Base-by-base conservation (phyloP, 2,329 filamentous ascomycete genomes). In the Blumeria hordei region DNA sequence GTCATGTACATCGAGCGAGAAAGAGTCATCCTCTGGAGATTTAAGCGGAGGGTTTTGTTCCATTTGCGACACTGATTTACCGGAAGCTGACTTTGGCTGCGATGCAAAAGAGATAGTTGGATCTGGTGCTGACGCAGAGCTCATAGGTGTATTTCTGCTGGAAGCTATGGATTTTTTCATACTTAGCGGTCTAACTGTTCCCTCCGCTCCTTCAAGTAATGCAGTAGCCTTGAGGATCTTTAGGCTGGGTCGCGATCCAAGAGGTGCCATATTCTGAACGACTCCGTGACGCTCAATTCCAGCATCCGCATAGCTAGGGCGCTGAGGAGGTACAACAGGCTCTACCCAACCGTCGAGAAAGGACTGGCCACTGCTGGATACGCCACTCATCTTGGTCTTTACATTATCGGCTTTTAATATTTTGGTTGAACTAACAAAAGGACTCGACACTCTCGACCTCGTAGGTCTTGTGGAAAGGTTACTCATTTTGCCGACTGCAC, bases 211-310 rank as follows among this genome's bases (percentile, higher is more conserved):
- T 18, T 59, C 55, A 6, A 58, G 41, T 56, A 60, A 64, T 52
- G 62, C 60, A 55, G 63, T 62, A 57, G 64, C 65, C 63, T 69
- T 72, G 69, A 79, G 78, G 60, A 80, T 71, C 64, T 78, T 75
- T 51, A 74, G 69, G 21, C 73, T 74, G 11, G 88, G 88, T 61
- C 80, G 72, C 55, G 80, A 75, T 43, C 88, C 88, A 55, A 94
- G 70, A 32, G 88, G 81, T 54, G 80, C 81, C 88, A 94, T 94
- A 62, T 81, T 81, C 67, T 85, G 81, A 57, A 93, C 72, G 16
- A 93, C 84, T 59, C 85, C 85, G 66, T 80, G 78, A 52, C 82
- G 74, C 62, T 82, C 72, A 61, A 92, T 74, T 47, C 83, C 84
- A 41, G 63, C 61, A 65, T 94, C 86, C 70, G 85, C 79, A 65